phyloP scores from a whole-genome alignment of 768 basidiomycete species.

The Pleurotus tuber-regium region DNA sequence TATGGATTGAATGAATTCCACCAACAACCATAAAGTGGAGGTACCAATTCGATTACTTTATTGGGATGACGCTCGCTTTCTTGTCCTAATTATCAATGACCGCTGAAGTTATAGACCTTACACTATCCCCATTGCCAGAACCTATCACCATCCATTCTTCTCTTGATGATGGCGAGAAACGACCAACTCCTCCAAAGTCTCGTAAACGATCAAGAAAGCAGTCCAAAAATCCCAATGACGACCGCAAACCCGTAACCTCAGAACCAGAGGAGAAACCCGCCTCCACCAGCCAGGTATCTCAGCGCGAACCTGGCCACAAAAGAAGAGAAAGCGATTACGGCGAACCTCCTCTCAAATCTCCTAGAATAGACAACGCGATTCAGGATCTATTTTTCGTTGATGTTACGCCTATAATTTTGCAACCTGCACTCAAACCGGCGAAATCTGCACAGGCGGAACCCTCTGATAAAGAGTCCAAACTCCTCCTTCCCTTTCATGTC shows the following conservation, averaged over 20 bases:
- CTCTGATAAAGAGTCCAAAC: conserved; percentile 15
- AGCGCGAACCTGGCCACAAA: background rate
- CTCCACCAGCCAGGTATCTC: too few relatives aligned
- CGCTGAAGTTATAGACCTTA: conserved; percentile 11
- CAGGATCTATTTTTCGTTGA: conserved; percentile 50
- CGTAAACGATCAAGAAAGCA: background rate
- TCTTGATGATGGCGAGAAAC: conserved; percentile 3
- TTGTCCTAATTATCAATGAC: too few relatives aligned
- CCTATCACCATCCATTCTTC: conserved; percentile 1
- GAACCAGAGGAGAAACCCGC: too few relatives aligned
- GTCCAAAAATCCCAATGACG: conserved; percentile 5
- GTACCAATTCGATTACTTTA: too few relatives aligned
- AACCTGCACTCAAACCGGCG: conserved; percentile 20
- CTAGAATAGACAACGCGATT: background rate
- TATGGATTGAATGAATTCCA: too few relatives aligned
- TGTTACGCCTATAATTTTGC: conserved; percentile 34
- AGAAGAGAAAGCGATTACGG: background rate
- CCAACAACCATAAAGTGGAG: too few relatives aligned
- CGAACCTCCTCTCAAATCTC: background rate
- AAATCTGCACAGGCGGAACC: conserved; percentile 7
- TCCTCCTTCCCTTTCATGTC: conserved; percentile 74
- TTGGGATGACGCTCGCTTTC: too few relatives aligned
- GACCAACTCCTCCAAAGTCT: background rate
- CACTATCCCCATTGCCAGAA: too few relatives aligned
- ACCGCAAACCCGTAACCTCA: background rate